A percentile compares a stretch with the other conserved stretches of the same genome.
phyloP scores from a whole-genome alignment of 495 filamentous ascomycete genomes.

The Pyrenula aspistea region DNA sequence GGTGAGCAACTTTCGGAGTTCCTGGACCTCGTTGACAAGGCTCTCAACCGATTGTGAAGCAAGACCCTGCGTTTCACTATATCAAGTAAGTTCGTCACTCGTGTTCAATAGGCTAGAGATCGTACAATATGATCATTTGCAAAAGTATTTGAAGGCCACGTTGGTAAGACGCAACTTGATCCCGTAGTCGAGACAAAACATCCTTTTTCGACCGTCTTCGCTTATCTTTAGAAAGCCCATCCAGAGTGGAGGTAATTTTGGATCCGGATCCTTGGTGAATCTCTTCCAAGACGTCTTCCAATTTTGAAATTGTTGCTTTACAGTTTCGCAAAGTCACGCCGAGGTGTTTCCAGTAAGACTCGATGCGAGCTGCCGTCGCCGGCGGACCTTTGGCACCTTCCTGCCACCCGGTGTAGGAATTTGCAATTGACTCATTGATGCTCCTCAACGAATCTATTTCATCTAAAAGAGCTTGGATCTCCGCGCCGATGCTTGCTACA shows the following conservation, averaged over 20 bases:
- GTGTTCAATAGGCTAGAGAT: too few relatives aligned
- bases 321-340: neutral
- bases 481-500: conserved; percentile 5
- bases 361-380: neutral
- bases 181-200: conserved; percentile 6
- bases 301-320: conserved; percentile 1
- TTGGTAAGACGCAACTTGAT: conserved; percentile 10
- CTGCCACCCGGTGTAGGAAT: neutral
- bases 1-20: too few relatives aligned
- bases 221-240: conserved; percentile 8
- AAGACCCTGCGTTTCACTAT: too few relatives aligned
- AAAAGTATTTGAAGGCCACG: conserved; percentile 10
- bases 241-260: conserved; percentile 5
- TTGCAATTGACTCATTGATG: neutral
- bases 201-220: conserved; percentile 10
- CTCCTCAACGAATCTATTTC: conserved; percentile 4
- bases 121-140: neutral
- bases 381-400: neutral
- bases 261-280: conserved; percentile 8
- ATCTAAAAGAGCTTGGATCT: conserved; percentile 1
- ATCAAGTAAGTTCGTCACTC: too few relatives aligned
- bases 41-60: too few relatives aligned
- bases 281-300: conserved; percentile 8
- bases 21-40: too few relatives aligned
- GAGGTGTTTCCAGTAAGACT: neutral